phyloP scores from a whole-genome alignment of 768 basidiomycete species.

The Crepidotus variabilis region DNA sequence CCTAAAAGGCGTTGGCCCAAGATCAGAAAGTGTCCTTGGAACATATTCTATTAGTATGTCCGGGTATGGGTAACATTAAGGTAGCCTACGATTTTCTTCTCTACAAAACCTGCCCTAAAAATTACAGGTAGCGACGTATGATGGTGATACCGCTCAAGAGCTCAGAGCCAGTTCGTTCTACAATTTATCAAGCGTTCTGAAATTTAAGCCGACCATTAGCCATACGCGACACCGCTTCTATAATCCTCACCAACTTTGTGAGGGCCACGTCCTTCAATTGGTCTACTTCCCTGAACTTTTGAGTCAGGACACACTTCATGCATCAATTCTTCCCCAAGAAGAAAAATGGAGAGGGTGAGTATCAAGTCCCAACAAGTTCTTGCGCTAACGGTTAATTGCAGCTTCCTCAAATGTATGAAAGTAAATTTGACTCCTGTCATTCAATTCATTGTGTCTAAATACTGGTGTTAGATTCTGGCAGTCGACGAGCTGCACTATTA shows the following conservation, averaged over 20 bases:
- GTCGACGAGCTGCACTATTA: constrained; percentile 91
- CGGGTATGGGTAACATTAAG: constrained; percentile 58
- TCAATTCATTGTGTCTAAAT: not conserved
- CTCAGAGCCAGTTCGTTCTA: constrained; percentile 46
- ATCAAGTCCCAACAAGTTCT: not conserved
- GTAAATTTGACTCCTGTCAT: constrained; percentile 16
- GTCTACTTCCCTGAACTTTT: not conserved
- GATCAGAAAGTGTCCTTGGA: constrained; percentile 76
- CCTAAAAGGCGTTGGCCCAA: constrained; percentile 74
- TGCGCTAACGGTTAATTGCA: constrained; percentile 21
- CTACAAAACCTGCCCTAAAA: not conserved
- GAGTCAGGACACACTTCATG: constrained; percentile 76
- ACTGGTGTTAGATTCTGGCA: constrained; percentile 51
- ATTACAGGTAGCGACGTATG: constrained; percentile 68
- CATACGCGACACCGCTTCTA: constrained; percentile 69
- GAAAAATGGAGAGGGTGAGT: constrained; percentile 73
- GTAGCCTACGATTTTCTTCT: constrained; percentile 24
- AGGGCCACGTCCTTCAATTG: constrained; percentile 11
- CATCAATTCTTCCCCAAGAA: constrained; percentile 81
- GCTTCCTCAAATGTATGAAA: constrained; percentile 74
- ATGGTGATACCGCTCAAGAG: constrained; percentile 83
- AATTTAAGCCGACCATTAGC: constrained; percentile 18
- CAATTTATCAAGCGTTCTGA: not conserved
- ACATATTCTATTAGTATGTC: constrained; percentile 56
- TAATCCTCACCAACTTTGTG: constrained; percentile 90